Percentiles rank a stretch among this genome's conserved stretches.
Conservation (phyloP, 1,284 basidiomycete genomes). For the Rhodotorula sp. region DNA sequence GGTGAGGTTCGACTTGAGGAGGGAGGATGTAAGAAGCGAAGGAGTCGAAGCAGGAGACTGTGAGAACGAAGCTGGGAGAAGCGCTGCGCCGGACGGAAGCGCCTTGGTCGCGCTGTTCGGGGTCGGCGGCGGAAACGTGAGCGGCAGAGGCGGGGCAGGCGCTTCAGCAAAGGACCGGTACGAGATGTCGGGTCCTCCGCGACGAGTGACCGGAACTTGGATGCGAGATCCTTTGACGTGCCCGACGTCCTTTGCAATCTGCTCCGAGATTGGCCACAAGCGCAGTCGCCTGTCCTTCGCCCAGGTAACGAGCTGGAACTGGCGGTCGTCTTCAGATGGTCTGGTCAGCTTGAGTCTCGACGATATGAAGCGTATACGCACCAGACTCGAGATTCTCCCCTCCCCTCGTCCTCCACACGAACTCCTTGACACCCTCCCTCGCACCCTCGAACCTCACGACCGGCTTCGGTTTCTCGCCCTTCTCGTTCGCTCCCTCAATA, state of each 20-base stretch:
- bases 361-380: not conserved
- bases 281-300: constrained; percentile 88
- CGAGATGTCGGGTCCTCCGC: constrained; percentile 39
- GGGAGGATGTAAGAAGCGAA: constrained; percentile 31
- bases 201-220: constrained; percentile 54
- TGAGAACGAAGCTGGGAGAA: constrained; percentile 26
- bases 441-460: constrained; percentile 83
- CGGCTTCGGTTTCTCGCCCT: constrained; percentile 55
- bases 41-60: constrained; percentile 3
- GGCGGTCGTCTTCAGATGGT: constrained; percentile 58
- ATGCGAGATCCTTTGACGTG: constrained; percentile 55
- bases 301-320: constrained; percentile 95
- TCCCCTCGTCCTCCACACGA: constrained; percentile 80
- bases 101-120: not conserved
- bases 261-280: constrained; percentile 81
- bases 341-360: constrained; percentile 4
- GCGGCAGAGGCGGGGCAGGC: constrained; percentile 17
- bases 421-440: constrained; percentile 93
- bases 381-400: constrained; percentile 49
- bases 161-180: constrained; percentile 35
- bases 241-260: constrained; percentile 61
- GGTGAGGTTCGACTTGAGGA: constrained; percentile 20
- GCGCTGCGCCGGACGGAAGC: constrained; percentile 16
- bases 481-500: not conserved
- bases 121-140: constrained; percentile 8